A percentile compares a stretch with the other conserved stretches of the same genome.
Evolutionary conservation across 441 rosid species (phyloP).

Genomic region (Pelargonium fulgidum): DNA sequence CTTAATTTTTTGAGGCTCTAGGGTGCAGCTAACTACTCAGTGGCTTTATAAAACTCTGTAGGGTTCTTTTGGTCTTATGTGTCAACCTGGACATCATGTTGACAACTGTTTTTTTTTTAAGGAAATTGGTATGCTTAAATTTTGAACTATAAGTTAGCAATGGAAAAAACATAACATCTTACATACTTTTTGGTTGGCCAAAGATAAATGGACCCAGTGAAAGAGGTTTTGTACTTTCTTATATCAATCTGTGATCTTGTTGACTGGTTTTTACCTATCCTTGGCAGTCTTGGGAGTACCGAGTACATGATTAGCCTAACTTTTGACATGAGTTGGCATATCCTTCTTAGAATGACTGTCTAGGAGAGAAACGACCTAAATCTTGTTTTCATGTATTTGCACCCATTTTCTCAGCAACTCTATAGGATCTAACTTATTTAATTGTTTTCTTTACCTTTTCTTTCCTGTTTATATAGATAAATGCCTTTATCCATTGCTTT

Average conservation of each 20-base stretch:
- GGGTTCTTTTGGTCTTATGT: too few relatives aligned
- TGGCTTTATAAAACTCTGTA: too few relatives aligned
- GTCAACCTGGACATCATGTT: background rate
- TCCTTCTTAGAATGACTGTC: too few relatives aligned
- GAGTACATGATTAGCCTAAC: too few relatives aligned
- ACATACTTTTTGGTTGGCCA: background rate
- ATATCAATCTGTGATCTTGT: background rate
- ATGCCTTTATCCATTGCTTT: constrained; percentile 88
- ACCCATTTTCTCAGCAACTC: background rate
- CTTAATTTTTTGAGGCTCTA: too few relatives aligned
- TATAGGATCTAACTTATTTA: background rate
- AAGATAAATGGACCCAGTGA: background rate
- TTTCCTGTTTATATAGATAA: constrained; percentile 30
- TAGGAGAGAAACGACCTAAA: background rate
- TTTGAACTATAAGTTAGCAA: background rate
- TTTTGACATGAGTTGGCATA: too few relatives aligned
- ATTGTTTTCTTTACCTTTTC: too few relatives aligned
- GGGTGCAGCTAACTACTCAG: too few relatives aligned
- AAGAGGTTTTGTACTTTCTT: background rate
- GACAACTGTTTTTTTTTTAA: too few relatives aligned
- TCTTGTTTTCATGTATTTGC: too few relatives aligned
- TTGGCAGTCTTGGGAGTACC: too few relatives aligned
- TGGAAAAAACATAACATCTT: background rate
- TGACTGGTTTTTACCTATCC: background rate
- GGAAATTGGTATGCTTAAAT: background rate